Conservation (phyloP, 2,329 filamentous ascomycete genomes). For the Aspergillus sp. region DNA sequence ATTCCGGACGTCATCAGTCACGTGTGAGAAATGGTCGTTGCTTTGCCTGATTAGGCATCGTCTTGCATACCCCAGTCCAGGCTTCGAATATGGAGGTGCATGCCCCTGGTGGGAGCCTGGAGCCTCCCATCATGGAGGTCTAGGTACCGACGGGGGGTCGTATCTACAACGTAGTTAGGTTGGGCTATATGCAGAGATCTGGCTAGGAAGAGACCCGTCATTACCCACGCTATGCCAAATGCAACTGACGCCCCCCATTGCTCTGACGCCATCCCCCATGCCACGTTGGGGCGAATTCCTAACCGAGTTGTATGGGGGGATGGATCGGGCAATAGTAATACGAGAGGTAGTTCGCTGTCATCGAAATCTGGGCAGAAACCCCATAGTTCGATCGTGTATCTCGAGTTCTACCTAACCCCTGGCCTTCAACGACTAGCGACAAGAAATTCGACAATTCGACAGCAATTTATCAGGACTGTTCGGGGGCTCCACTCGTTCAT, state of each 20-base stretch:
- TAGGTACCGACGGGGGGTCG: neutral
- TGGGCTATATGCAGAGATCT: neutral
- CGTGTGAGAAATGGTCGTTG: neutral
- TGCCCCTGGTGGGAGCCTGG: neutral
- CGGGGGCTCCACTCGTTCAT: slow-evolving; percentile 10
- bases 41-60: neutral
- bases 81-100: too few species aligned
- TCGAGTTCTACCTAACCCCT: neutral
- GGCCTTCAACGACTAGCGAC: neutral
- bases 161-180: neutral
- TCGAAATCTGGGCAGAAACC: neutral
- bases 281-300: slow-evolving; percentile 1
- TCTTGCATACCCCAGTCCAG: too few species aligned
- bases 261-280: slow-evolving; percentile 2
- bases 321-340: neutral
- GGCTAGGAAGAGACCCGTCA: neutral
- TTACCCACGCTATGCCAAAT: neutral
- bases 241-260: neutral
- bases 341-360: neutral
- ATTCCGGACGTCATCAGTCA: neutral
- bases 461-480: neutral
- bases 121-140: neutral
- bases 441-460: neutral
- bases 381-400: neutral
- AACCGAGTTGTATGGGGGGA: neutral